Conservation (phyloP, 768 basidiomycete genomes). For the Lentinus tigrinus region DNA sequence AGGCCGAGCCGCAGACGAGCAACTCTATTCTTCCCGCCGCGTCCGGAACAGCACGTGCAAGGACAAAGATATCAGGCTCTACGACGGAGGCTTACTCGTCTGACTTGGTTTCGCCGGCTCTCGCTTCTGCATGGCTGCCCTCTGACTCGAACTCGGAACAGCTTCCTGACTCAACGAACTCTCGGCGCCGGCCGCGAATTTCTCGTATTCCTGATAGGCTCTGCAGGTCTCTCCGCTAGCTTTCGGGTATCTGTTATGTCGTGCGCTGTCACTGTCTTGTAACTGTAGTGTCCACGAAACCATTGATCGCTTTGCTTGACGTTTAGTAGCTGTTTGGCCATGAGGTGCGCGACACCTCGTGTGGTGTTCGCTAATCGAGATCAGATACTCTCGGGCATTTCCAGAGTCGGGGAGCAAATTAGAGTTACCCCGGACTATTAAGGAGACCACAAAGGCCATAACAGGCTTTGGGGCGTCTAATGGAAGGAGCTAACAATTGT, state of each 20-base stretch:
- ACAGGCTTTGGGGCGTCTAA: background rate
- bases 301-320: background rate
- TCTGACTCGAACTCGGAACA: background rate
- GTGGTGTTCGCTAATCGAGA: background rate
- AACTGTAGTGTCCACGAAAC: background rate
- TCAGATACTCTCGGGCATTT: too few relatives aligned
- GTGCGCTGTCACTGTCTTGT: background rate
- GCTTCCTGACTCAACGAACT: background rate
- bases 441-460: too few relatives aligned
- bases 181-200: conserved; percentile 27
- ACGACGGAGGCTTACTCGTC: background rate
- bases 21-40: background rate
- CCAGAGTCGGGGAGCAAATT: too few relatives aligned
- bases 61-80: background rate
- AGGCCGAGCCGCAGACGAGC: background rate
- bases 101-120: background rate
- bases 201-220: conserved; percentile 52
- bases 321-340: background rate
- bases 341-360: background rate
- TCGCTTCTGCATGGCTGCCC: background rate
- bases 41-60: background rate
- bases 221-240: conserved; percentile 27
- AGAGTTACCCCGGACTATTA: too few relatives aligned
- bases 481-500: background rate
- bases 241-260: background rate